Base-by-base conservation (phyloP, 2,329 filamentous ascomycete genomes). In the Gnomoniopsis smithogilvyi region DNA sequence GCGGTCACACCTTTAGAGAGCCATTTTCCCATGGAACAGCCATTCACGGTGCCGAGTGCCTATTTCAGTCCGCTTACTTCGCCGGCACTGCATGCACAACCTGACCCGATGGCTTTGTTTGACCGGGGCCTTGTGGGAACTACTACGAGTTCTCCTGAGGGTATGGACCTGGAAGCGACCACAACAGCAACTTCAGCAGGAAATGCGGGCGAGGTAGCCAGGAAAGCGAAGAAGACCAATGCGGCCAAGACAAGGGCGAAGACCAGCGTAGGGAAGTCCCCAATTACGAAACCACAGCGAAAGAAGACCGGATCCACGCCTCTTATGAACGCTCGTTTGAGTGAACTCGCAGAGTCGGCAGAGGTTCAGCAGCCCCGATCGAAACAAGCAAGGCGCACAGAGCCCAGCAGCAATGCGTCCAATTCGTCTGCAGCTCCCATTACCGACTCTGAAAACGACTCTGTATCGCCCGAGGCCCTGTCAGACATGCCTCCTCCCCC, bases 11-110 rank as follows among this genome's bases (percentile, higher is more conserved):
- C 91, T 22, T 79, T 92, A 53, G 91, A 93, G 67, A 79, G 84
- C 46, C 85, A 88, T 64, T 92, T 91, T 69, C 78, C 81, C 49
- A 76, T 84, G 61, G 82, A 86, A 24, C 74, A 73, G 34, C 76
- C 77, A 51, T 91, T 85, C 66, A 81, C 83, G 6, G 80, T 90
- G 3, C 86, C 88, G 0, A 84, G 83, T 38, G 83, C 89, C 36
- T 94, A 92, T 74, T 93, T 95, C 70, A 95, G 90, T 68, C 91
- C 91, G 11, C 79, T 95, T 51, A 92, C 89, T 6, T 95, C 91
- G 17, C 91, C 91, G 1, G 90, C 90, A 3, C 77, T 95, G 19
- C 88, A 90, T 70, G 89, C 90, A 1, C 89, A 92, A 70, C 84
- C 78, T 62, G 83, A 87, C 56, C 68, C 75, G 26, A 71, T 72